Conservation (phyloP, 2,329 filamentous ascomycete species). For the Ophiostoma fasciatum region DNA sequence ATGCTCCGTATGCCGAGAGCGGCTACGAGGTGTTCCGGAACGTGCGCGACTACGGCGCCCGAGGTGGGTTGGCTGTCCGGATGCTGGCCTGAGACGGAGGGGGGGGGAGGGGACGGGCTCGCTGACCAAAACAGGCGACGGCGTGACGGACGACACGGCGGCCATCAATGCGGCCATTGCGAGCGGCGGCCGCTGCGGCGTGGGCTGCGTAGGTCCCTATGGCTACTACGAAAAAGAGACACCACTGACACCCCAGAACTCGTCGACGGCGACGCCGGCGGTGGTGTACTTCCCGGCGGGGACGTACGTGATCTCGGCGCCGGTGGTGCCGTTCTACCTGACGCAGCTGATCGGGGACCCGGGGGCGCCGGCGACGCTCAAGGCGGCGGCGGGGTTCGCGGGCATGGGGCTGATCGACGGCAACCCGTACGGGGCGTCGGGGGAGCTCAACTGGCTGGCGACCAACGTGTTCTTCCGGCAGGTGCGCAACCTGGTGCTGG, state of each 20-base stretch:
- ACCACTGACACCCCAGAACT: not conserved
- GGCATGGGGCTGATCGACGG: constrained; percentile 20
- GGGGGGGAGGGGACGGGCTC: too few species aligned
- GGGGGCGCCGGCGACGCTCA: constrained; percentile 8
- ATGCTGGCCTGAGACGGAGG: too few species aligned
- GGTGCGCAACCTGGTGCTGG: constrained; percentile 39
- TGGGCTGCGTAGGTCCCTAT: constrained; percentile 5
- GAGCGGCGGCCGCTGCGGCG: constrained; percentile 12
- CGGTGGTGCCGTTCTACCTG: constrained; percentile 10
- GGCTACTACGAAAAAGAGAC: too few species aligned
- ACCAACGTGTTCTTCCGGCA: constrained; percentile 32
- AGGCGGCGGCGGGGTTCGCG: constrained; percentile 2
- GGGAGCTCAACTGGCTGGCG: constrained; percentile 31
- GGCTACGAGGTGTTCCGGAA: constrained; percentile 32
- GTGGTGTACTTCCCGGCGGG: constrained; percentile 13
- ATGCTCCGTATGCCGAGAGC: constrained; percentile 25
- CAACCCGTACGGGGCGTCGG: constrained; percentile 12
- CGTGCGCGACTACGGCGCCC: constrained; percentile 32
- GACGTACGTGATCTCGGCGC: constrained; percentile 9
- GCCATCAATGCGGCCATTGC: constrained; percentile 55
- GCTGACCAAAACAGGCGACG: too few species aligned
- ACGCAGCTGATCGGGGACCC: constrained; percentile 12
- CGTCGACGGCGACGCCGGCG: constrained; percentile 9
- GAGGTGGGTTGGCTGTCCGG: too few species aligned
- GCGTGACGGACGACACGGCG: constrained; percentile 56